Conservation (phyloP, 2,329 filamentous ascomycete species). For the Trichoderma gracile region DNA sequence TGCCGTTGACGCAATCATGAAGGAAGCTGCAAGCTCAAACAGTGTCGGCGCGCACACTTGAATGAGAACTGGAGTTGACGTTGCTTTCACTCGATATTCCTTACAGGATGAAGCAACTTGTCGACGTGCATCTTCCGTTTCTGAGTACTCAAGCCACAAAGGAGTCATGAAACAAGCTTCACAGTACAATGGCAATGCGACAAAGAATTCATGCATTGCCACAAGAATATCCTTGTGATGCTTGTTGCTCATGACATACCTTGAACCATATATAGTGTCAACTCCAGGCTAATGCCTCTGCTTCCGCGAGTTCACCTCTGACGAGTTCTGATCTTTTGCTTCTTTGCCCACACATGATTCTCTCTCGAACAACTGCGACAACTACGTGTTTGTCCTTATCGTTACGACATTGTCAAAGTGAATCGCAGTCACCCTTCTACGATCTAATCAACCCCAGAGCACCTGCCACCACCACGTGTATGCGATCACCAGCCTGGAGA, state of each 20-base stretch:
- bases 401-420: background rate
- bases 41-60: background rate
- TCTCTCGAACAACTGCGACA: too few relatives aligned
- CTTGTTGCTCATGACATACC: background rate
- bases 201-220: background rate
- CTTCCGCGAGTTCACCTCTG: too few relatives aligned
- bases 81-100: background rate
- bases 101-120: background rate
- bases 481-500: background rate
- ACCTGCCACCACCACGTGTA: background rate
- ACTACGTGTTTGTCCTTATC: too few relatives aligned
- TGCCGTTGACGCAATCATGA: background rate
- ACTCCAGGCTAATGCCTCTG: background rate
- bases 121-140: background rate
- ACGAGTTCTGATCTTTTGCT: background rate
- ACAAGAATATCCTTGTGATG: background rate
- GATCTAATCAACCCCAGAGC: background rate
- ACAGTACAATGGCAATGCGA: background rate
- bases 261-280: background rate
- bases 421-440: background rate
- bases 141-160: slow-evolving; percentile 2
- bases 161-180: slow-evolving; percentile 7
- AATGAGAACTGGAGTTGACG: background rate
- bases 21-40: background rate
- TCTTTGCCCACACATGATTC: background rate